Evolutionary conservation across 2,329 filamentous ascomycete species (phyloP), one percentile per base, ranked within the genome.

Genomic region (Colletotrichum tamarilloi): DNA sequence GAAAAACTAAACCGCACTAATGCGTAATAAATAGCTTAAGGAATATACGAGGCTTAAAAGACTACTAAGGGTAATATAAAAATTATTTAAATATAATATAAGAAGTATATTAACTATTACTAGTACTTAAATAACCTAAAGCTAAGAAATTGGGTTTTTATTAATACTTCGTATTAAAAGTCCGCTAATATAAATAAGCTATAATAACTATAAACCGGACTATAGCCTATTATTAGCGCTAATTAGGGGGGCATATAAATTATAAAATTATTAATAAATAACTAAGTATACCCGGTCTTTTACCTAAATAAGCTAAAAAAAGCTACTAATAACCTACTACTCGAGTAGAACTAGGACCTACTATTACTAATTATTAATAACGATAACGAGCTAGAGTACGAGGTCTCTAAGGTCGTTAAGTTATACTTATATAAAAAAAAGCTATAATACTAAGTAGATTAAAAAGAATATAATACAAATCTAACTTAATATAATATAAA

Each of bases 121-220:
- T 30, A 30, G 7, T 0, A 0, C 1, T 1, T 0, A 0, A 0
- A 30, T 2, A 2, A 30, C 2, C 2, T 30, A 28, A 30, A 30
- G 2, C 7, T 30, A 7, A 8, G 0, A 7, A 30, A 30, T 2
- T 1, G 2, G 2, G 6, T 30, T 0, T 30, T 30, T 30, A 30
- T 30, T 8, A 30, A 30, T 8, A 8, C 8, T 1, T 30, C 0
- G 0, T 30, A 30, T 2, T 30, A 2, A 30, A 30, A 30, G 2
- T 8, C 1, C 0, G 1, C 3, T 1, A 1, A 30, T 2, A 1
- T 2, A 2, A 30, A 30, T 28, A 30, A 8, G 0, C 1, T 30
- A 30, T 30, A 30, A 2, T 30, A 30, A 7, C 1, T 1, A 0
- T 30, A 30, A 2, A 1, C 28, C 8, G 8, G 28, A 1, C 28